These are phyloP conservation scores for Nigrograna mackinnonii DNA, from an alignment of 2,329 filamentous ascomycete species.

Conservation along the genomic window DNA sequence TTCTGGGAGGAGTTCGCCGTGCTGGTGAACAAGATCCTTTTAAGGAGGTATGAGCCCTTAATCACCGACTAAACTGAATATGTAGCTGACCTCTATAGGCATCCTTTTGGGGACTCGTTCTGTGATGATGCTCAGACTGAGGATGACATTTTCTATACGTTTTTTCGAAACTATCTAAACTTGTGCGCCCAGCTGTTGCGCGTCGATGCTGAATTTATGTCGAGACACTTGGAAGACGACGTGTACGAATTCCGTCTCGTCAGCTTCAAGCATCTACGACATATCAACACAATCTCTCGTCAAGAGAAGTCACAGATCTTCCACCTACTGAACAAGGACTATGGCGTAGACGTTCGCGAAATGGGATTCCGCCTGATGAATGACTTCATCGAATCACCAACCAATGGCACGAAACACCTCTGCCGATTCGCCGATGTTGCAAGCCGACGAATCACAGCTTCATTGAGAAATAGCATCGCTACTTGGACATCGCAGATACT, in stretches of 20 bases:
- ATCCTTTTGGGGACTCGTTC: conserved; percentile 31
- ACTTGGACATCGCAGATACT: conserved; percentile 19
- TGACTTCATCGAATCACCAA: conserved; percentile 23
- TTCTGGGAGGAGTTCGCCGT: conserved; percentile 40
- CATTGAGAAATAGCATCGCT: conserved; percentile 21
- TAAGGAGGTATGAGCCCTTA: conserved; percentile 26
- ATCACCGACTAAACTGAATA: conserved; percentile 5
- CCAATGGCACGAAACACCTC: conserved; percentile 27
- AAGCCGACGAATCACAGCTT: conserved; percentile 19
- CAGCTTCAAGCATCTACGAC: conserved; percentile 31
- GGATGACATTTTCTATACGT: conserved; percentile 26
- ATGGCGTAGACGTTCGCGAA: conserved; percentile 20
- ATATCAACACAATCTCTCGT: conserved; percentile 25
- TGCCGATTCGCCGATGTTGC: conserved; percentile 22
- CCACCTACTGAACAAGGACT: conserved; percentile 30
- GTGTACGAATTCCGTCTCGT: conserved; percentile 21
- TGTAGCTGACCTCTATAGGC: conserved; percentile 22
- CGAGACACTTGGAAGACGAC: conserved; percentile 16
- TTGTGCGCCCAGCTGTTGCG: conserved; percentile 26
- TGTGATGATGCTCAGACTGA: conserved; percentile 20
- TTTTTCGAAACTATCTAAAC: conserved; percentile 32
- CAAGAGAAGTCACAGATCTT: conserved; percentile 26
- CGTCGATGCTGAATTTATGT: conserved; percentile 28
- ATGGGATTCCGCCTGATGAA: conserved; percentile 21
- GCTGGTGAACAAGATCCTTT: conserved; percentile 29